Base-by-base conservation (phyloP, 2,329 filamentous ascomycete genomes). In the Fusarium circinatum region DNA sequence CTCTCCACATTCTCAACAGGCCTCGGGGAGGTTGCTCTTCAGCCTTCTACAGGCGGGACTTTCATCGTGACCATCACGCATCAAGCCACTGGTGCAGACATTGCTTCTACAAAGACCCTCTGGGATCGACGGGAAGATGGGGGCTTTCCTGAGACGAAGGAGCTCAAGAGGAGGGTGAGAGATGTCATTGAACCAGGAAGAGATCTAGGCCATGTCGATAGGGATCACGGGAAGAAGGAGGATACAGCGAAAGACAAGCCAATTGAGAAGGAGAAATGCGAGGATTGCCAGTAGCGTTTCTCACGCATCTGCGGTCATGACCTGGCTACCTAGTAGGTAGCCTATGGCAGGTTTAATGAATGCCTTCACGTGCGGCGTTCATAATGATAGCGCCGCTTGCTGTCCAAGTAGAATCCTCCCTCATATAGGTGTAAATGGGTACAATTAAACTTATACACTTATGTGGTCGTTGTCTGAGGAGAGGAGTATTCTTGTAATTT, bases 101-200 rank as follows among this genome's bases (percentile, higher is more conserved):
- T 78, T 18, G 70, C 75, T 11, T 74, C 80, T 20, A 80, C 83
- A 63, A 89, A 87, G 36, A 79, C 92, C 6, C 85, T 98, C 38
- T 99, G 96, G 96, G 94, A 98, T 85, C 89, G 96, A 70, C 97
- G 95, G 81, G 80, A 83, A 8, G 92, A 98, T 79, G 94, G 94
- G 36, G 95, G 96, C 0, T 99, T 99, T 83, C 96, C 96, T 69
- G 95, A 98, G 84, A 95, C 94, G 5, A 98, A 98, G 83, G 92
- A 96, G 75, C 87, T 98, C 48, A 98, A 98, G 84, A 91, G 94
- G 68, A 88, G 92, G 22, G 90, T 98, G 10, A 87, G 96, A 65
- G 94, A 98, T 83, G 87, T 94, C 58, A 91, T 98, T 76, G 92
- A 96, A 78, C 96, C 95, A 0, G 86, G 85, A 2, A 88, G 93